Evolutionary conservation across 306 rosid species (phyloP).

Genomic region (Sesbania bispinosa): DNA sequence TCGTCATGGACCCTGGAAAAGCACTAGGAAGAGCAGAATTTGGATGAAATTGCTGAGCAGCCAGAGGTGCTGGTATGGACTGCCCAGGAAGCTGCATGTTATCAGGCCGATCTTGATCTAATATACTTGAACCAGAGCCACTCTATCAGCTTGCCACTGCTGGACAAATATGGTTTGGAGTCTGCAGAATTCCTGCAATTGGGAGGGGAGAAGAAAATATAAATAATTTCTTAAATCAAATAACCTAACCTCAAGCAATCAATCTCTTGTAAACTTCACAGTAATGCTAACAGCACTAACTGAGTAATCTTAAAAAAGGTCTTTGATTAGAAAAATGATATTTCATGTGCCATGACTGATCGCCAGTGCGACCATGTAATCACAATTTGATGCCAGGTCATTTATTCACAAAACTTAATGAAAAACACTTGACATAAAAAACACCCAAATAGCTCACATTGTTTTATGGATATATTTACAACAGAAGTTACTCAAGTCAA

Average conservation of each 20-base stretch:
- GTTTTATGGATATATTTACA: neutral
- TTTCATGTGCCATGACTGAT: neutral
- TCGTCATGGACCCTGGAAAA: slow-evolving; percentile 60
- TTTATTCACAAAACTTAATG: neutral
- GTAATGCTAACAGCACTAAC: neutral
- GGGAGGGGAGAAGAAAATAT: neutral
- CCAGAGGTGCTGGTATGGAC: slow-evolving; percentile 44
- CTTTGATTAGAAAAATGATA: neutral
- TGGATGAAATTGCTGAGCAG: slow-evolving; percentile 66
- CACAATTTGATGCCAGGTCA: neutral
- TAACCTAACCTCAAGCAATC: slow-evolving; percentile 6
- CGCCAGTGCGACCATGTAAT: neutral
- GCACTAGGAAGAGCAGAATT: slow-evolving; percentile 51
- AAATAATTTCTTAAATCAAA: slow-evolving; percentile 9
- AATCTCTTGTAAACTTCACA: neutral
- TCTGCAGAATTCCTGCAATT: slow-evolving; percentile 56
- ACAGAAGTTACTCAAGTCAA: slow-evolving; percentile 1
- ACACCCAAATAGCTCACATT: neutral
- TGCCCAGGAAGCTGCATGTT: slow-evolving; percentile 55
- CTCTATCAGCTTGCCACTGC: slow-evolving; percentile 83
- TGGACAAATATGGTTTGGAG: slow-evolving; percentile 43
- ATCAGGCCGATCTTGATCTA: slow-evolving; percentile 71
- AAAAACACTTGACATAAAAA: neutral
- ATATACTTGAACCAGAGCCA: slow-evolving; percentile 44
- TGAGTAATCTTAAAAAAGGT: neutral